Conservation (phyloP, 257 asterid species). For the Solanum appendiculatum region DNA sequence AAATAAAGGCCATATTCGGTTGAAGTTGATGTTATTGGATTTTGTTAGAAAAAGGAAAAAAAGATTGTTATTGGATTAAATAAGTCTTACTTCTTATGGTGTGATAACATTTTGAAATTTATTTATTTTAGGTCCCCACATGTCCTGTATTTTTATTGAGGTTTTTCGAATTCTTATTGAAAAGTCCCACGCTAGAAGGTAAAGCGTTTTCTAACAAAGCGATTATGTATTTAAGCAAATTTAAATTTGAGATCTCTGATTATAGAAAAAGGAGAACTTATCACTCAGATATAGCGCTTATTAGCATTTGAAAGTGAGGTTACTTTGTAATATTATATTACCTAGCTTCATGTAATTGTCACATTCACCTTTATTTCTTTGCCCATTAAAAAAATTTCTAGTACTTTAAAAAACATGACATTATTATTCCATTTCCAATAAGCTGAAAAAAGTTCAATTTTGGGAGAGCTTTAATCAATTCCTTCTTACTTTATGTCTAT, state of each 20-base stretch:
- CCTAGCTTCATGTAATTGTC: neutral
- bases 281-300: no score
- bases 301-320: neutral
- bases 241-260: no score
- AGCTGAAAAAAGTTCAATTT: neutral
- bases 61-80: neutral
- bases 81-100: neutral
- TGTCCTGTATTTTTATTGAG: neutral
- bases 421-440: neutral
- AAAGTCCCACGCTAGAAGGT: neutral
- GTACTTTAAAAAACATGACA: neutral
- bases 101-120: neutral
- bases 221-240: no score
- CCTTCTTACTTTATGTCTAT: neutral
- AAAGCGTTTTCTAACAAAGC: fast-evolving
- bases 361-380: neutral
- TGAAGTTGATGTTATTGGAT: neutral
- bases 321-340: neutral
- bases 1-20: neutral
- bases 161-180: fast-evolving
- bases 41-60: neutral
- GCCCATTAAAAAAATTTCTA: neutral
- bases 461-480: neutral
- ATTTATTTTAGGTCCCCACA: neutral
- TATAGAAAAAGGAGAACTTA: neutral